Evolutionary conservation across 345 rosid genomes (phyloP).

Genomic region (Lepidium didymum): DNA sequence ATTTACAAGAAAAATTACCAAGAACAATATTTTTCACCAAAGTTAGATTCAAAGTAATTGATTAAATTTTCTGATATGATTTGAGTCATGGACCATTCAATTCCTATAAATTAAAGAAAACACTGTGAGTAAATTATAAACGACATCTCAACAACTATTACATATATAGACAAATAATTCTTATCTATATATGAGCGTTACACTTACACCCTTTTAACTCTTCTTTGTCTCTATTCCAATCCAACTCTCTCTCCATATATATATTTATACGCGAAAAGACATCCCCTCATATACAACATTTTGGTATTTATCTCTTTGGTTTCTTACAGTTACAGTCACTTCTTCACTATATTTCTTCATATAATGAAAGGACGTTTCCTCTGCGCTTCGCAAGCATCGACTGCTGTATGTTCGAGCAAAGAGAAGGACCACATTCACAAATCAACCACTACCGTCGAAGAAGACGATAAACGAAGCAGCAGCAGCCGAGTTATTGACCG

Average conservation of each 20-base stretch:
- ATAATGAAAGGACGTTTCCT: slow-evolving; percentile 22
- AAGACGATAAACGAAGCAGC: slow-evolving; percentile 35
- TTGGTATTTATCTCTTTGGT: not conserved
- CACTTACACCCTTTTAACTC: not conserved
- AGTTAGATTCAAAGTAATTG: too few species aligned
- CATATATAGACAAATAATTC: slow-evolving; percentile 13
- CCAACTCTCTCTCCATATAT: not conserved
- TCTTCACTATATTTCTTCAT: not conserved
- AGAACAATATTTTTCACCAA: too few species aligned
- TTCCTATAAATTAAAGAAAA: not conserved
- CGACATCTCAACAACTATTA: not conserved
- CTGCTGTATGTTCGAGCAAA: slow-evolving; percentile 61
- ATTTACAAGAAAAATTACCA: too few species aligned
- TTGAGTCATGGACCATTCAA: too few species aligned
- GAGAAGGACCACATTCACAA: slow-evolving; percentile 34
- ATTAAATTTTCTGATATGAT: too few species aligned
- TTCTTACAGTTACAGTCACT: not conserved
- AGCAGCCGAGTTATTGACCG: slow-evolving; percentile 58
- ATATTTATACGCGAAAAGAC: not conserved
- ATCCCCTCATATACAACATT: not conserved
- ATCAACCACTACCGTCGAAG: slow-evolving; percentile 15
- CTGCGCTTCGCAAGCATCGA: slow-evolving; percentile 79
- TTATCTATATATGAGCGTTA: slow-evolving; percentile 19
- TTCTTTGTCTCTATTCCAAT: slow-evolving; percentile 1
- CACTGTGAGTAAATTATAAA: slow-evolving; percentile 1